A percentile compares a stretch with the other conserved stretches of the same genome.
Conservation (phyloP, 495 filamentous ascomycete genomes). For the Astrothelium subdiscretum region DNA sequence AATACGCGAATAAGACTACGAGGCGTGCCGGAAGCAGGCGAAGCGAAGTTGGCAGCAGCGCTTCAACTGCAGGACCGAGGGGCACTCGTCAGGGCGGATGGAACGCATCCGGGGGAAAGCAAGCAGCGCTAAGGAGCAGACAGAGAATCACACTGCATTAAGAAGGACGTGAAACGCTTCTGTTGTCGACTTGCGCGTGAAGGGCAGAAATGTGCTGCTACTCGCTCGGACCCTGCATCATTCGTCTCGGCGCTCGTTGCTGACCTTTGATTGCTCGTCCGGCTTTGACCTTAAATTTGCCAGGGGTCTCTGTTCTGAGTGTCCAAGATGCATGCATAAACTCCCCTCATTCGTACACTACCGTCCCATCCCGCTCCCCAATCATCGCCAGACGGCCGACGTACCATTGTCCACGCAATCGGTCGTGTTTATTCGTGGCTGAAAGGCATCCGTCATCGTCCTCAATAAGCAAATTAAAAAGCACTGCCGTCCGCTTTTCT, state of each 20-base stretch:
- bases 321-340: background rate
- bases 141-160: slow-evolving; percentile 1
- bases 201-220: background rate
- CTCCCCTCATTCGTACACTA: background rate
- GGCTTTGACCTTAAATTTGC: background rate
- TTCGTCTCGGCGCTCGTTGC: too few species aligned
- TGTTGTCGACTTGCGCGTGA: background rate
- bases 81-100: background rate
- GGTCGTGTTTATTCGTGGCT: background rate
- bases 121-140: background rate
- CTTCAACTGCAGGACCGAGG: background rate
- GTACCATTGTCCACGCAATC: background rate
- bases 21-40: background rate
- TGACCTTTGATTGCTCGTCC: background rate
- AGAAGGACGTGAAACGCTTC: slow-evolving; percentile 1
- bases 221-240: background rate
- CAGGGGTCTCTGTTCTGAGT: background rate
- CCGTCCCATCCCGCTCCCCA: background rate
- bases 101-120: background rate
- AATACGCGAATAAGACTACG: background rate
- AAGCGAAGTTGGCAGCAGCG: background rate
- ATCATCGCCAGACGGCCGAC: background rate
- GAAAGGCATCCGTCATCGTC: background rate
- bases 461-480: background rate
- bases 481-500: background rate